Evolutionary conservation across 345 rosid species (phyloP).

Genomic region (Sisymbrium irio): DNA sequence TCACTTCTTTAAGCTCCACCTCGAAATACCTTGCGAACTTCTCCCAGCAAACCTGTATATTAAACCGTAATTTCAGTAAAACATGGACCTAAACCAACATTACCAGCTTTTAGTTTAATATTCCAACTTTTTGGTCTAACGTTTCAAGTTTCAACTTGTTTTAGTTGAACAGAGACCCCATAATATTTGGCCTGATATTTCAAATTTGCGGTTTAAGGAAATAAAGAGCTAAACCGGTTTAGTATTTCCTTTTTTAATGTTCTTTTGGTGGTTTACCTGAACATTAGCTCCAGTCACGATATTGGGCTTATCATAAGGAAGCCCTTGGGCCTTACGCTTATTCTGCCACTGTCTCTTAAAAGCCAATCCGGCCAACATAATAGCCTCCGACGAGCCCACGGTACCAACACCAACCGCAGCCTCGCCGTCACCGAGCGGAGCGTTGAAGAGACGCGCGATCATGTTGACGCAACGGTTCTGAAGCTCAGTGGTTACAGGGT

Average conservation of each 20-base stretch:
- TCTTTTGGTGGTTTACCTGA: conserved; percentile 36
- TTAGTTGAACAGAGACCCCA: too few species aligned
- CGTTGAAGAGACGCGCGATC: conserved; percentile 40
- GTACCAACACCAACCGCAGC: conserved; percentile 62
- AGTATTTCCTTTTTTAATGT: background rate
- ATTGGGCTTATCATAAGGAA: conserved; percentile 57
- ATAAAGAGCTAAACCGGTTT: background rate
- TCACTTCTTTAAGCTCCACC: conserved; percentile 63
- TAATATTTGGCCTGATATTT: background rate
- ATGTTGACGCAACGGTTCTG: conserved; percentile 51
- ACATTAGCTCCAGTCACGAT: conserved; percentile 69
- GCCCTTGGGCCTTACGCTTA: conserved; percentile 50
- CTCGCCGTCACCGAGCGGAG: conserved; percentile 54
- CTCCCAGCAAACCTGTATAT: conserved; percentile 61
- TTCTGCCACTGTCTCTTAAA: conserved; percentile 66
- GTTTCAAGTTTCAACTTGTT: too few species aligned
- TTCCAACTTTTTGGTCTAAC: background rate
- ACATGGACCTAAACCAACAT: background rate
- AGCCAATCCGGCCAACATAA: conserved; percentile 63
- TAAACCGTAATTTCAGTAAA: conserved; percentile 13
- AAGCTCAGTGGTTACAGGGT: conserved; percentile 67
- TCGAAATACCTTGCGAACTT: conserved; percentile 69
- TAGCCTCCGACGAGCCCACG: conserved; percentile 63
- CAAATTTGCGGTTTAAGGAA: background rate
- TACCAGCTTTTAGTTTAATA: background rate